Evolutionary conservation across 192 early-diverging fungal species (phyloP), one percentile per base, ranked within the genome.

Genomic region (Geranomyces michiganensis): DNA sequence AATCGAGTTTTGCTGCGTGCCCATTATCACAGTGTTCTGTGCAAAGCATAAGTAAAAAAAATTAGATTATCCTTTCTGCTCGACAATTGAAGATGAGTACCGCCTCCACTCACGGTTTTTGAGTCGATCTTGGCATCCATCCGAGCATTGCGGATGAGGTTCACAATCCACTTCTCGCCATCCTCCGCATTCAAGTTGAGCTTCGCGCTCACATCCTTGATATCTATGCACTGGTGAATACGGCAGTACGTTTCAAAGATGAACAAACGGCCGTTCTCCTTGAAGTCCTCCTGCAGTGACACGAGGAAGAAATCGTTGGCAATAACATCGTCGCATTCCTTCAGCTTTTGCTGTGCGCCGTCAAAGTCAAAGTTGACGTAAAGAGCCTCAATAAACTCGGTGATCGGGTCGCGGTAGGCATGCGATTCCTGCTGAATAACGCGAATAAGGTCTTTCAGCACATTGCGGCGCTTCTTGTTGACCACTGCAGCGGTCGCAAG

Each of bases 141-240:
- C 73, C 93, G 86, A 22, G 94, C 95, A 70, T 96, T 93, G 45
- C 94, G 89, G 78, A 98, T 96, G 62, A 98, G 84, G 84, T 98
- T 93, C 49, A 95, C 95, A 62, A 98, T 95, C 95, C 95, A 97
- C 81, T 96, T 96, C 77, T 97, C 95, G 62, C 94, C 94, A 75
- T 92, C 90, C 71, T 94, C 93, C 76, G 90, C 87, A 75, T 83
- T 85, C 86, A 97, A 86, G 75, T 92, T 92, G 49, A 98, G 83
- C 59, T 88, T 91, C 72, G 89, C 87, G 59, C 90, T 90, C 71
- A 98, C 83, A 32, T 88, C 89, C n/a, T 81, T 84, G 76, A 97
- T 90, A 80, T 96, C 92, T 68, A 98, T 96, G 83, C 92, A 91
- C 83, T 94, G 93, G 84, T 98, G 94, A 69, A 98, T 96, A 56